These are phyloP conservation scores for Aspergillus sparsus DNA, from an alignment of 495 filamentous ascomycete species.

Conservation along the genomic window DNA sequence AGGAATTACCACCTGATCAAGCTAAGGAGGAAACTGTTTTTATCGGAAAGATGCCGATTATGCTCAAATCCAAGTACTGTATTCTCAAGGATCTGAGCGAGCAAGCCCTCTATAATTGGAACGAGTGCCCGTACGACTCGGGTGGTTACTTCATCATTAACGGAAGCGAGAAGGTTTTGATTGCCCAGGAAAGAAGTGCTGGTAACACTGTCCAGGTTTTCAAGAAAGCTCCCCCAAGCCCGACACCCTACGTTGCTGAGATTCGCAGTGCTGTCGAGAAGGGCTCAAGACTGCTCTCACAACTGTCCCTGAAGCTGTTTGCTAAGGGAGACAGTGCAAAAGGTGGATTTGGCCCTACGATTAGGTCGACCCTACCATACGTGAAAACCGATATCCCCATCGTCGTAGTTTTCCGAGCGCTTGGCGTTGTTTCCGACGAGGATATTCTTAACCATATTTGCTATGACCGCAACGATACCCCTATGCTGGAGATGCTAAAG, in stretches of 20 bases:
- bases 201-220: slow-evolving; percentile 99
- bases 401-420: slow-evolving; percentile 89
- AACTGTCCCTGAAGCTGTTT: slow-evolving; percentile 82
- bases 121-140: slow-evolving; percentile 97
- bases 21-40: slow-evolving; percentile 70
- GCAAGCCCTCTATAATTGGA: slow-evolving; percentile 76
- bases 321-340: slow-evolving; percentile 77
- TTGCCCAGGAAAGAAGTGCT: slow-evolving; percentile 94
- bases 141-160: slow-evolving; percentile 99
- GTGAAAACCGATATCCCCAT: slow-evolving; percentile 92
- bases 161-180: slow-evolving; percentile 98
- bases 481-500: slow-evolving; percentile 96
- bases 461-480: slow-evolving; percentile 90
- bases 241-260: slow-evolving; percentile 89
- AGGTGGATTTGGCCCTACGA: slow-evolving; percentile 79
- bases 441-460: slow-evolving; percentile 98
- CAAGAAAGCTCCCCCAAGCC: slow-evolving; percentile 86
- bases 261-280: slow-evolving; percentile 97
- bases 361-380: slow-evolving; percentile 87
- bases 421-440: slow-evolving; percentile 95
- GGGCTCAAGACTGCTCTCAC: slow-evolving; percentile 88
- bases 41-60: slow-evolving; percentile 93
- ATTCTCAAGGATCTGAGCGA: slow-evolving; percentile 79
- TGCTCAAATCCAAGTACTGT: slow-evolving; percentile 95
- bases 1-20: slow-evolving; percentile 59